Percentiles rank a stretch among this genome's conserved stretches.
Conservation (phyloP, 768 basidiomycete species). For the Hypholoma fasciculare region DNA sequence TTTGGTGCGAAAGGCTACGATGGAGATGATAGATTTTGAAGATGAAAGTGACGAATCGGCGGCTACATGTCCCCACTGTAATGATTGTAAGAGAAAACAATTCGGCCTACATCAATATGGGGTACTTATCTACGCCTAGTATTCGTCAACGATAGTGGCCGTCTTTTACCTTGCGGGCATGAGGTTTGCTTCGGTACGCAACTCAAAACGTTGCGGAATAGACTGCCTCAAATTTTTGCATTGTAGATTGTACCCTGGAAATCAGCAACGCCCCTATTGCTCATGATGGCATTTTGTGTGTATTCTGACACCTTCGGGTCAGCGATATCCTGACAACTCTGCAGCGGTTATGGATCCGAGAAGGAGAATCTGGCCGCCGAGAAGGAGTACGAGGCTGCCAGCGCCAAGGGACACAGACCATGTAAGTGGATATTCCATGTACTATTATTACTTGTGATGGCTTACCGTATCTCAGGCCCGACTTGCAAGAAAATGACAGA, state of each 20-base stretch:
- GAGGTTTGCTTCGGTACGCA: constrained; percentile 59
- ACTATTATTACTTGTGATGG: background rate
- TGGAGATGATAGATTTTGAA: constrained; percentile 42
- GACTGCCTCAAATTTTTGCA: background rate
- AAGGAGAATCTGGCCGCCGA: constrained; percentile 54
- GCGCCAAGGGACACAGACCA: constrained; percentile 57
- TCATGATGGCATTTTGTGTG: constrained; percentile 64
- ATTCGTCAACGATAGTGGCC: constrained; percentile 49
- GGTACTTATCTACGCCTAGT: constrained; percentile 27
- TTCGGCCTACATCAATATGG: background rate
- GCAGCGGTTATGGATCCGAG: constrained; percentile 56
- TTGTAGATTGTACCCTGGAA: constrained; percentile 55
- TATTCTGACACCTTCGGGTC: background rate
- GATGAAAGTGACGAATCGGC: constrained; percentile 47
- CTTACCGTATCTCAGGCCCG: constrained; percentile 43
- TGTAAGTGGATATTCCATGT: constrained; percentile 35
- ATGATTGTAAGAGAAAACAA: constrained; percentile 46
- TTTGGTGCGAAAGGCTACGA: constrained; percentile 45
- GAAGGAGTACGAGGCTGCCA: constrained; percentile 56
- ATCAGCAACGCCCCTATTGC: constrained; percentile 50
- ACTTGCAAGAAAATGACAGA: constrained; percentile 70
- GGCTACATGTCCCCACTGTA: constrained; percentile 62
- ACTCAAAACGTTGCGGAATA: background rate
- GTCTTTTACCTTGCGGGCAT: constrained; percentile 67
- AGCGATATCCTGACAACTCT: background rate